Conservation (phyloP, 2,329 filamentous ascomycete species). For the Phialophora tarda region DNA sequence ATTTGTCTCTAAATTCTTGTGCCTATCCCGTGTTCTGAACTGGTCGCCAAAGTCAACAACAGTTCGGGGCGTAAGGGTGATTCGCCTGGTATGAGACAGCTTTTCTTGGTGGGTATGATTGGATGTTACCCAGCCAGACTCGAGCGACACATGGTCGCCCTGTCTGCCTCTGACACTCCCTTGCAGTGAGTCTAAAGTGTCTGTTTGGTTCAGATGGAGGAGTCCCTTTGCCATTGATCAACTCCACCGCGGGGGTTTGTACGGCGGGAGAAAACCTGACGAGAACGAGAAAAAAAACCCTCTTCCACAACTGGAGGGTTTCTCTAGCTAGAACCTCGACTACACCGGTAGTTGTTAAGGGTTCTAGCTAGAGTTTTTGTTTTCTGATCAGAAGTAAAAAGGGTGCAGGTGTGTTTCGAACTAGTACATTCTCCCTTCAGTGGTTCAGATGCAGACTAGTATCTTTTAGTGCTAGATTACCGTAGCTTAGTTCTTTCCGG, state of each 20-base stretch:
- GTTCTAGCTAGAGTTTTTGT: background rate
- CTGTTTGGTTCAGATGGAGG: background rate
- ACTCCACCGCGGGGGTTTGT: background rate
- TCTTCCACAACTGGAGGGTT: background rate
- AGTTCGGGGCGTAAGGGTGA: background rate
- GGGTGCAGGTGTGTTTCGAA: background rate
- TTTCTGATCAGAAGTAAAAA: background rate
- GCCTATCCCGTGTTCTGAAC: background rate
- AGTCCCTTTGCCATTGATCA: slow-evolving; percentile 1
- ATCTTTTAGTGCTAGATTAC: background rate
- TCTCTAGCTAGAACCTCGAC: background rate
- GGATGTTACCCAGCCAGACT: background rate
- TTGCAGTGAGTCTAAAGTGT: slow-evolving; percentile 1
- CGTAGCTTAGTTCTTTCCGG: background rate
- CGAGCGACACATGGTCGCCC: background rate
- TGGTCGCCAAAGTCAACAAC: background rate
- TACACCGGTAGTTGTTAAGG: background rate
- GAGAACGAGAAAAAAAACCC: background rate
- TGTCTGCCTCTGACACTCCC: background rate
- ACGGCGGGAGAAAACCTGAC: background rate
- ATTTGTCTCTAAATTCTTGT: background rate
- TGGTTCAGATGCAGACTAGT: no score
- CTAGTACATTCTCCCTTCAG: no score
- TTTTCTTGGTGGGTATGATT: slow-evolving; percentile 1
- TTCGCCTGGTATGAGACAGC: slow-evolving; percentile 1